phyloP scores from a whole-genome alignment of 352 stramenopile genomes.

The Phytophthora pistaciae region DNA sequence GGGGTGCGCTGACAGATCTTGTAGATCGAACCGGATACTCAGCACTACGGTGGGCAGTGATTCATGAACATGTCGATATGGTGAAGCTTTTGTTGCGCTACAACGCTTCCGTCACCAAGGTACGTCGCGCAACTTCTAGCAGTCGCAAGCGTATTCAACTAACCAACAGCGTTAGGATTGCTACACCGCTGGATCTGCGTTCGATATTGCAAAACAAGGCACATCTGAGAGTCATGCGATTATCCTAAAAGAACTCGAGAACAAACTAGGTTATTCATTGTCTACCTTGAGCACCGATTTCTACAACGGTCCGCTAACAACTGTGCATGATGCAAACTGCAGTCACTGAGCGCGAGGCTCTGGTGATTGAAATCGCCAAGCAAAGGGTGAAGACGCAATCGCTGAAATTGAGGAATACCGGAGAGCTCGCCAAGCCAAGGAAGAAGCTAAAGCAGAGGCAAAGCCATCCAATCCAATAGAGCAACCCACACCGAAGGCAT shows the following conservation, averaged over 20 bases:
- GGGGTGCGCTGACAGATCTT: slow-evolving; percentile 45
- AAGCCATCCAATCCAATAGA: slow-evolving; percentile 2
- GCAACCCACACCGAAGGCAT: slow-evolving; percentile 1
- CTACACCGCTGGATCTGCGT: slow-evolving; percentile 54
- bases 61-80: slow-evolving; percentile 44
- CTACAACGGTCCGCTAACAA: neutral
- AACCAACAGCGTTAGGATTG: slow-evolving; percentile 30
- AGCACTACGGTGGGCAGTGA: slow-evolving; percentile 58
- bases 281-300: neutral
- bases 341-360: slow-evolving; percentile 50
- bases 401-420: slow-evolving; percentile 37
- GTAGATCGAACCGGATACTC: slow-evolving; percentile 59
- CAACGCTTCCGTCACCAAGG: slow-evolving; percentile 51
- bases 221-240: slow-evolving; percentile 44
- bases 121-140: neutral
- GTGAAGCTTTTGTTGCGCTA: slow-evolving; percentile 48
- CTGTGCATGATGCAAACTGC: neutral
- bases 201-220: slow-evolving; percentile 49
- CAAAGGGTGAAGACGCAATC: slow-evolving; percentile 50
- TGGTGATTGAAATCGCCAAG: slow-evolving; percentile 40
- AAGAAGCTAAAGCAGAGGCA: neutral
- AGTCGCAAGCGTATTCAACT: neutral
- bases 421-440: slow-evolving; percentile 22
- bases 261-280: slow-evolving; percentile 44
- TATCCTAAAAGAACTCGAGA: slow-evolving; percentile 53